Base-by-base conservation (phyloP, 768 basidiomycete genomes). In the Termitomyces sp. region DNA sequence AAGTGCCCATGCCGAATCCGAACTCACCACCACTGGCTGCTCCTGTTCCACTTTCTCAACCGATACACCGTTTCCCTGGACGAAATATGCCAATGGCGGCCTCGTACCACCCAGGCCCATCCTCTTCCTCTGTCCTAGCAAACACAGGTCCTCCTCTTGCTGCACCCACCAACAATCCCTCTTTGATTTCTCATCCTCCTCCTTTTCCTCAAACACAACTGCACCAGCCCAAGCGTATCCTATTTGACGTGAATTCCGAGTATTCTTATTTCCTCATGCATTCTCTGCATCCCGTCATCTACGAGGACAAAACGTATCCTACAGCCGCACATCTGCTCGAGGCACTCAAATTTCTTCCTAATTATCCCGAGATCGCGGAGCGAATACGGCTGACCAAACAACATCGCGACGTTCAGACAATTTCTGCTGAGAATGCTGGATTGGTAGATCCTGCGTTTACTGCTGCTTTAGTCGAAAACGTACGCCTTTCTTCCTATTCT, bases 281-380 rank as follows among this genome's bases (percentile, higher is more conserved):
- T 61, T 89, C 90, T 1, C 79, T 73, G 1, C 82, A 89, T 62
- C 74, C 75, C 5, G 78, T 93, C 28, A 52, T 82, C 49, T 85
- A 84, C 67, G 66, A 75, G 28, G 75, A 80, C 39, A 71, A 72
- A 55, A 67, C 68, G 45, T 93, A 85, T 59, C 86, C 88, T 4
- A 86, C 83, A 2, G 89, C 86, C 17, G 68, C 84, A 63, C 90
- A 92, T 63, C 75, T 92, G n/a, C 78, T 83, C 55, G 88, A 92
- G 68, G 88, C 89, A 14, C 73, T 88, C 65, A 88, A 87, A 65
- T 92, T 83, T 68, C 64, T 82, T 37, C 74, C 76, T 5, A 66
- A 73, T 16, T 69, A 75, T 6, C 42, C 50, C 0, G 42, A 57
- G 10, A 61, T 87, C 25, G 83, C 83, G 10, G 84, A 88, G 56